Evolutionary conservation across 805 yeast species (phyloP), one percentile per base, ranked within the genome.

Genomic region (Hanseniaspora singularis): DNA sequence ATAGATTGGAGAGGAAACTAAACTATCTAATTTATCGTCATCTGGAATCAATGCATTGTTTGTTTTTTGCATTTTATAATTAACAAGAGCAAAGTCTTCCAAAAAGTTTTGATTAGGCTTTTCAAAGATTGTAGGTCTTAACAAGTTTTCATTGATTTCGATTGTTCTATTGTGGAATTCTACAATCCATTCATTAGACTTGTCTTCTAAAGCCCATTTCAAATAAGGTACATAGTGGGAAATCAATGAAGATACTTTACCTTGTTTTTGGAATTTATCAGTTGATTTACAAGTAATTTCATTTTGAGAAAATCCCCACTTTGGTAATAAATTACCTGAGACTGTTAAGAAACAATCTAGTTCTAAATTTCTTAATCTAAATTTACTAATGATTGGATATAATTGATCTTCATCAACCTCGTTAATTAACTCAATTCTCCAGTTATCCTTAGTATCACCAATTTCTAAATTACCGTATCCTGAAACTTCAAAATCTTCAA

Each of bases 261-360:
- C n/a, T n/a, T n/a, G n/a, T n/a, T n/a, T n/a, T n/a, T 30, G 12
- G 16, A 44, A 30, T 15, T 30, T 12, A 8, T 36, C 32, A 31
- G 86, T 78, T 51, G 69, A 63, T 54, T 73, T 76, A 66, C 99
- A 92, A 1, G 79, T 80, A 53, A 92, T 89, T 68, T 92, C 99
- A 52, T 95, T 95, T 69, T 92, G 99, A 61, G 86, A 76, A 74
- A 89, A 92, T 18, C 98, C 99, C 99, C 99, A 92, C 15, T 77
- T 78, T 16, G 99, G 99, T 59, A 88, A 78, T 20, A 75, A 61
- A 53, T 69, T 66, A 38, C 96, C 96, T 10, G 92, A 72, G 12
- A 89, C 83, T 53, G 88, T 83, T 58, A 92, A 67, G 62, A 87
- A 88, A 62, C 96, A 94, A 34, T 82, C 81, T 57, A 86, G 62